Conservation (phyloP, 2,329 filamentous ascomycete genomes). For the Nemania sp. region DNA sequence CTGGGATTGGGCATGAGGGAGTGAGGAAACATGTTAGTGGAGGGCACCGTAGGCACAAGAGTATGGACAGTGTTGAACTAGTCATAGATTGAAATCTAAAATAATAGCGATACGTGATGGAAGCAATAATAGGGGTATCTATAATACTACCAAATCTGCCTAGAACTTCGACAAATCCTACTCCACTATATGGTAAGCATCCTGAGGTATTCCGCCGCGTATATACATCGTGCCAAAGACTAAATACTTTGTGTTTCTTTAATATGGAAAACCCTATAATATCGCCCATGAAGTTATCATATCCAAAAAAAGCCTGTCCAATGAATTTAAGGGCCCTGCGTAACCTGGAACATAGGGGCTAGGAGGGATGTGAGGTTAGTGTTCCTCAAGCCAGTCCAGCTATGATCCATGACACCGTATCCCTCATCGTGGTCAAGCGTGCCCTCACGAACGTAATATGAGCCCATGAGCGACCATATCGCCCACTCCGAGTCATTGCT, state of each 20-base stretch:
- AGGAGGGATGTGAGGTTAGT: slow-evolving; percentile 46
- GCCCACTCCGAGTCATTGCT: slow-evolving; percentile 70
- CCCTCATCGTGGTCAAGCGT: slow-evolving; percentile 64
- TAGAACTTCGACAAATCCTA: background rate
- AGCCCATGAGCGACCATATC: slow-evolving; percentile 69
- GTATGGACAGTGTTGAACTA: background rate
- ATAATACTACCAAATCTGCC: slow-evolving; percentile 1
- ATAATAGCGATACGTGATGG: background rate
- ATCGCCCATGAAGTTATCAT: background rate
- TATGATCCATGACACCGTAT: slow-evolving; percentile 62
- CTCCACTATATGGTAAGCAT: background rate
- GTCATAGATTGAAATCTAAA: background rate
- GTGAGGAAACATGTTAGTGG: no score
- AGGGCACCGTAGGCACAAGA: no score
- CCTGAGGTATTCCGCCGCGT: background rate
- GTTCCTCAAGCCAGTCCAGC: slow-evolving; percentile 59
- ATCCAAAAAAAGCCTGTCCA: background rate
- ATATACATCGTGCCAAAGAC: background rate
- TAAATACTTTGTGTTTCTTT: background rate
- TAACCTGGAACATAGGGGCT: slow-evolving; percentile 55
- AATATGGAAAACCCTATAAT: background rate
- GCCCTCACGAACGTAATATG: slow-evolving; percentile 68
- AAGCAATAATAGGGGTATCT: slow-evolving; percentile 12
- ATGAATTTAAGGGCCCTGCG: slow-evolving; percentile 54
- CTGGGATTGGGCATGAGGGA: no score